Evolutionary conservation across 2,329 filamentous ascomycete genomes (phyloP), one percentile per base, ranked within the genome.

Genomic region (Venturia asperata): DNA sequence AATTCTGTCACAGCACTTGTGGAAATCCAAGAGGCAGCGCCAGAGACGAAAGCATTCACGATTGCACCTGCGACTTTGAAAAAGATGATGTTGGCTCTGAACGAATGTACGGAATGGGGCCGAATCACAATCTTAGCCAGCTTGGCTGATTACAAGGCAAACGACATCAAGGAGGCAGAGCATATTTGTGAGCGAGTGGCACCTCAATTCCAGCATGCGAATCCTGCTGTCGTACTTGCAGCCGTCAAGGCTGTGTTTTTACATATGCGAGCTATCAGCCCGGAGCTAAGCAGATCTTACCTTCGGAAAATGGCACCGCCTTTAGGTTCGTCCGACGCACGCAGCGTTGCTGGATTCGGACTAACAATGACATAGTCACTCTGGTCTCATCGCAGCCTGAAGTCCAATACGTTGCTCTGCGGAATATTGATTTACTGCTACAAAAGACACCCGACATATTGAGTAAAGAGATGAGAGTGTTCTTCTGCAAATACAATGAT

Each of bases 401-500:
- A 80, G 94, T 99, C 47, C 94, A 99, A 78, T 99, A 99, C 74
- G 94, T 99, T 65, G 94, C 94, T 17, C 80, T 99, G 62, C 84
- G 93, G 68, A 99, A 99, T 76, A 99, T 99, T 72, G 94, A 99
- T 71, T 85, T 99, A 42, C 82, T 99, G 6, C 83, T 99, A 34
- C 94, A 99, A 76, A 94, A 95, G 70, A 93, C 97, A 76, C 92
- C 94, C 13, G 92, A 96, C 70, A 97, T 99, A 65, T 83, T 99
- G 11, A 96, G 91, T 82, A 97, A 97, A 77, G 94, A 99, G 77
- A 86, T 99, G 72, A 87, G 94, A 56, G 94, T 99, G 10, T 99
- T 99, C 80, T 99, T 99, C 80, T 99, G 94, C 87, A 99, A 99
- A 79, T 99, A 99, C 80, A 97, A 97, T 74, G 94, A 99, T 71